Percentiles rank a stretch among this genome's conserved stretches.
phyloP scores from a whole-genome alignment of 768 basidiomycete species.

The Dacryopinax primogenitus region DNA sequence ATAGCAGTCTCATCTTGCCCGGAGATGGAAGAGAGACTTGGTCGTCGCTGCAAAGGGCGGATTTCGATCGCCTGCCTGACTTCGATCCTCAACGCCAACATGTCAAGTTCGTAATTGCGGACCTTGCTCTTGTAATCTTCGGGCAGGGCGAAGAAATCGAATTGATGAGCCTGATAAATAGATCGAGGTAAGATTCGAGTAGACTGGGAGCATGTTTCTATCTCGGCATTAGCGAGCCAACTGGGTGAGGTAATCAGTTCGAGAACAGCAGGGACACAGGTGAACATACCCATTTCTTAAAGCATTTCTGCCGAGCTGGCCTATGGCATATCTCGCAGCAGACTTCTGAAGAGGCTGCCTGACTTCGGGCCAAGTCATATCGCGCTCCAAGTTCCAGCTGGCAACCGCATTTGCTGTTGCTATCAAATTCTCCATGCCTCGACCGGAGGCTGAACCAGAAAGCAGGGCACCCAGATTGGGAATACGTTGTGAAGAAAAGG shows the following conservation, averaged over 20 bases:
- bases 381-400: conserved; percentile 50
- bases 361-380: conserved; percentile 42
- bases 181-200: conserved; percentile 51
- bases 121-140: conserved; percentile 73
- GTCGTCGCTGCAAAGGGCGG: conserved; percentile 8
- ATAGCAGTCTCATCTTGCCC: conserved; percentile 10
- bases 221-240: conserved; percentile 67
- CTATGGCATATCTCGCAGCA: neutral
- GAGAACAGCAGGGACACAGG: neutral
- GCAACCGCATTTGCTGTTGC: conserved; percentile 38
- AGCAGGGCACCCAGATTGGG: neutral
- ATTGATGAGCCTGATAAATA: conserved; percentile 75
- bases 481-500: neutral
- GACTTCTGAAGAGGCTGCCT: conserved; percentile 24
- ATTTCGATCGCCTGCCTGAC: conserved; percentile 63
- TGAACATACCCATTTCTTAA: conserved; percentile 14
- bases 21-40: neutral
- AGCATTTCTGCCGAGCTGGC: neutral
- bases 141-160: conserved; percentile 62
- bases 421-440: conserved; percentile 26
- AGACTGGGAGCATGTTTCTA: conserved; percentile 56
- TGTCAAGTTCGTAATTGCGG: conserved; percentile 47
- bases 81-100: conserved; percentile 46
- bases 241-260: conserved; percentile 26
- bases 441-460: neutral